Evolutionary conservation across 345 rosid species (phyloP).

Genomic region (Diplotaxis tenuifolia): DNA sequence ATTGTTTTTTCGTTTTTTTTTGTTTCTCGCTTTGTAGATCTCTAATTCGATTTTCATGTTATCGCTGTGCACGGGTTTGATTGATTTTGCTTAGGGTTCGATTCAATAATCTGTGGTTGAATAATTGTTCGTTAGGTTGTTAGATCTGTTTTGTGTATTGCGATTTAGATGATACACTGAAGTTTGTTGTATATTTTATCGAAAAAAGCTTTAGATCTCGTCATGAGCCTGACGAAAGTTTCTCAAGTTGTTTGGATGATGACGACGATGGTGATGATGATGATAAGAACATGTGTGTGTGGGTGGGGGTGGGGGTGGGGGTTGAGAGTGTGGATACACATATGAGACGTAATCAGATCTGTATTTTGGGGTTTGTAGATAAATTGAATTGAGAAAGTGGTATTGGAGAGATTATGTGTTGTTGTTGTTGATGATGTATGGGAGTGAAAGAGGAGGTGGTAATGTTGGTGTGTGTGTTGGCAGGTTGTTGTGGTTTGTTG

Average conservation of each 20-base stretch:
- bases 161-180: background rate
- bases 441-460: conserved; percentile 34
- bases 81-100: background rate
- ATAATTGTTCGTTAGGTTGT: background rate
- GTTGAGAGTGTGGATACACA: conserved; percentile 1
- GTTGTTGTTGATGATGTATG: background rate
- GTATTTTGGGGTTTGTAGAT: conserved; percentile 2
- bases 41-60: background rate
- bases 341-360: conserved; percentile 16
- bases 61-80: background rate
- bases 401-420: background rate
- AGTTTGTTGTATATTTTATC: background rate
- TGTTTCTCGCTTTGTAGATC: no score
- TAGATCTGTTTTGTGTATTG: conserved; percentile 19
- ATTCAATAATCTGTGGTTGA: conserved; percentile 7
- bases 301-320: background rate
- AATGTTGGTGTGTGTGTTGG: conserved; percentile 34
- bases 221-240: no score
- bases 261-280: background rate
- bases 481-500: conserved; percentile 12
- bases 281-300: conserved; percentile 11
- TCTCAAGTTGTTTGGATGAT: background rate
- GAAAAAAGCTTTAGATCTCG: background rate
- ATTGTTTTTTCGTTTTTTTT: background rate
- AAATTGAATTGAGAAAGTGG: background rate